Base-by-base conservation (phyloP, 345 rosid genomes). In the Crucihimalaya himalaica region DNA sequence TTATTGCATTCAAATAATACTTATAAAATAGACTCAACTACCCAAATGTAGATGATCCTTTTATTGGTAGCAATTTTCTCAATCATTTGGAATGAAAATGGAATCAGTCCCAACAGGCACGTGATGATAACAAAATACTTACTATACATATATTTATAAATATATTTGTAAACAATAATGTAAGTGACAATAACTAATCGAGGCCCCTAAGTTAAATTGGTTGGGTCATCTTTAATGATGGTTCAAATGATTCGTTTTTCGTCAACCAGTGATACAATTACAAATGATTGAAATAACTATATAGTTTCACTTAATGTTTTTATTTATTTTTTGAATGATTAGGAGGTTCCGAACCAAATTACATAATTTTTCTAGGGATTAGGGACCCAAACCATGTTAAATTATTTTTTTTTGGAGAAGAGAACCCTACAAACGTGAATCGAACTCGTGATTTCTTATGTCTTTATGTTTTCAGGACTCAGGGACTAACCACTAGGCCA, bases 41-140 rank as follows among this genome's bases (percentile, higher is more conserved):
- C 29, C 40, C 13, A 37, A 4, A 11, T n/a, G 5, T 40, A 10
- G 25, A 70, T 46, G 20, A 29, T 55, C 15, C 2, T 69, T 15
- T 66, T 39, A 18, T 52, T 50, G 28, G 10, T 18, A 50, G 20
- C 47, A 15, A 51, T 31, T 31, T 52, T 43, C 63, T 32, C 48
- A 63, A 53, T 63, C 46, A 63, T 63, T 65, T 64, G 50, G 23
- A 51, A 8, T 15, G 1, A 40, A 29, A 19, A 28, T 28, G 7
- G 28, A 72, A 28, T 40, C 45, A 63, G 57, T n/a, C 57, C n/a
- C 50, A 73, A 57, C 77, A 54, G 6, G 12, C 77, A 64, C 48
- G 64, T 64, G 71, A 19, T 32, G 21, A 19, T 23, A 54, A 14
- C 47, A 45, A 63, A 43, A 32, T 64, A 54, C 21, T 63, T 53